These are phyloP conservation scores for Xylaria intraflava DNA, from an alignment of 495 filamentous ascomycete species.

Conservation along the genomic window DNA sequence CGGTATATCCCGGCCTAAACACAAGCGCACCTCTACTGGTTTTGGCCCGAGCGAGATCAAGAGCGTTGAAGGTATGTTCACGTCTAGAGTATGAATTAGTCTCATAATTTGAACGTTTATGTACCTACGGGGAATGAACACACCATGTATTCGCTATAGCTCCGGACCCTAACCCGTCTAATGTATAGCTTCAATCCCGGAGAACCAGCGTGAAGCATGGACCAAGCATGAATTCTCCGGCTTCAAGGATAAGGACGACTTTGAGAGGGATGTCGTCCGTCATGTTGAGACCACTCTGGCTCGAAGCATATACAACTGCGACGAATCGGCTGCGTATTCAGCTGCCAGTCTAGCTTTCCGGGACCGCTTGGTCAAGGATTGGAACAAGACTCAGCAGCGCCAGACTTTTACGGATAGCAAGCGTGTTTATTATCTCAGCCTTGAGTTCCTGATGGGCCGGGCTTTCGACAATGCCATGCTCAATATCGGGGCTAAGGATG, in stretches of 20 bases:
- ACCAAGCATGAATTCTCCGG: slow-evolving; percentile 62
- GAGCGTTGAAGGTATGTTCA: slow-evolving; percentile 64
- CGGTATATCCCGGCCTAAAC: slow-evolving; percentile 72
- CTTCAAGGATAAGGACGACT: slow-evolving; percentile 64
- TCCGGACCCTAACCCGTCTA: slow-evolving; percentile 5
- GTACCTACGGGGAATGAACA: slow-evolving; percentile 12
- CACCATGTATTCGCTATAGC: background rate
- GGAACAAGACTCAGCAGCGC: slow-evolving; percentile 95
- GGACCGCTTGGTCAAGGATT: slow-evolving; percentile 87
- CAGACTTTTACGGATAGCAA: slow-evolving; percentile 89
- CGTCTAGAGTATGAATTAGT: background rate
- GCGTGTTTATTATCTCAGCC: slow-evolving; percentile 89
- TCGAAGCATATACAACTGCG: slow-evolving; percentile 95
- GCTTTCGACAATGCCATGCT: slow-evolving; percentile 98
- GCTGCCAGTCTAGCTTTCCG: slow-evolving; percentile 86
- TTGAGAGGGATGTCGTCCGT: slow-evolving; percentile 73
- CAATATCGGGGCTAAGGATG: slow-evolving; percentile 81
- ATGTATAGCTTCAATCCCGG: slow-evolving; percentile 62
- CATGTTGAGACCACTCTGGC: slow-evolving; percentile 97
- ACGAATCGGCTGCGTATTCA: slow-evolving; percentile 88
- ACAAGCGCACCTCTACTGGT: slow-evolving; percentile 89
- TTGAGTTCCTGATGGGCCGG: slow-evolving; percentile 96
- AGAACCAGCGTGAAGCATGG: slow-evolving; percentile 84
- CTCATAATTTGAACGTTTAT: background rate
- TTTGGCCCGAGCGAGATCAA: slow-evolving; percentile 89